These are phyloP conservation scores for Collybia sordida DNA, from an alignment of 768 basidiomycete species.

Conservation along the genomic window DNA sequence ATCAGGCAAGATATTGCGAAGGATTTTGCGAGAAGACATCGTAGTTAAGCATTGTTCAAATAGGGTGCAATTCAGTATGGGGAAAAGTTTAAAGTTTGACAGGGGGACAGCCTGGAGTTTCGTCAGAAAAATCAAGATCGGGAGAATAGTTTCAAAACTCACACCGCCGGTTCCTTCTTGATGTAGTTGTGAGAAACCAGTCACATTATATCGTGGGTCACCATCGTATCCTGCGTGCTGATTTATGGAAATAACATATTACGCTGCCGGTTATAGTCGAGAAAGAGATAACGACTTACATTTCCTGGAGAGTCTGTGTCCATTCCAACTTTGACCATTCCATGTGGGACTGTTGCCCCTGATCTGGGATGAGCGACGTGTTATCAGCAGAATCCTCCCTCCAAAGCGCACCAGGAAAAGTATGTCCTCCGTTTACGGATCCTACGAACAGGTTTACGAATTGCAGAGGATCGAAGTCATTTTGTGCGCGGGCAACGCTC, in stretches of 20 bases:
- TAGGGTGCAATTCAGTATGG: slow-evolving; percentile 46
- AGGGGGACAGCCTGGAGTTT: slow-evolving; percentile 43
- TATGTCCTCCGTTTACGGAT: slow-evolving; percentile 65
- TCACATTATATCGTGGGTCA: slow-evolving; percentile 40
- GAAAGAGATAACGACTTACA: slow-evolving; percentile 27
- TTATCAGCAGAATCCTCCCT: not conserved
- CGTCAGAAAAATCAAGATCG: not conserved
- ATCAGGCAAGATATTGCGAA: slow-evolving; percentile 44
- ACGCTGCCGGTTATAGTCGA: not conserved
- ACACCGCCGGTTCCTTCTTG: slow-evolving; percentile 64
- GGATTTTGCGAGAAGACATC: slow-evolving; percentile 41
- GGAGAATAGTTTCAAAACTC: slow-evolving; percentile 11
- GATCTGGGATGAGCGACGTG: not conserved
- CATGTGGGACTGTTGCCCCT: slow-evolving; percentile 67
- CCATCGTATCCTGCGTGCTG: slow-evolving; percentile 50
- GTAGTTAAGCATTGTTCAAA: slow-evolving; percentile 55
- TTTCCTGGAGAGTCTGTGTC: slow-evolving; percentile 66
- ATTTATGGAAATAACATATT: not conserved
- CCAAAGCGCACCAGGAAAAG: slow-evolving; percentile 53
- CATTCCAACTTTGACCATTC: slow-evolving; percentile 70
- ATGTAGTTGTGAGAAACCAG: slow-evolving; percentile 64
- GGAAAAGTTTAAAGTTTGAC: slow-evolving; percentile 63
- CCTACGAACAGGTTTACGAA: slow-evolving; percentile 64
- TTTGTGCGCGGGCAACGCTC: no score
- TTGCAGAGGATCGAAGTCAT: slow-evolving; percentile 32